Evolutionary conservation across 1,284 basidiomycete species (phyloP), one percentile per base, ranked within the genome.

Genomic region (Phlebopus sp.): DNA sequence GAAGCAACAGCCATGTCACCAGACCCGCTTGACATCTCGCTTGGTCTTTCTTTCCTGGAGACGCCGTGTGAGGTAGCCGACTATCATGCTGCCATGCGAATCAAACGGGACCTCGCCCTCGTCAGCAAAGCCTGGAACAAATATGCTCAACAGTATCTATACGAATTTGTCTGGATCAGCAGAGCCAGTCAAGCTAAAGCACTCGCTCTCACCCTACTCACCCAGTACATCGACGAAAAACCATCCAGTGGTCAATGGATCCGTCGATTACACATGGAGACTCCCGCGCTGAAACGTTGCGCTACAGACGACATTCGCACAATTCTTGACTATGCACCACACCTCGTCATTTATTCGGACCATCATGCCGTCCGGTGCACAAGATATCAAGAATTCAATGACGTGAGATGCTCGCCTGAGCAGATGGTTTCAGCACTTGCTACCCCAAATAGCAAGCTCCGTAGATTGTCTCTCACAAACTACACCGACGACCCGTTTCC

Each of bases 161-260:
- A 76, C 64, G 81, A 86, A 58, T 82, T 78, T 59, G 73, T 87
- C 36, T 85, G 85, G 85, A 79, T 88, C 54, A 70, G 71, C 44
- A 69, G 73, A 34, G 76, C 76, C 4, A 66, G 69, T 31, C 81
- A 86, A 52, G 85, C 82, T 1, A 77, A 77, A 57, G 61, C 70
- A 0, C 67, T 87, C 2, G 82, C 82, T 5, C 71, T 68, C 54
- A 75, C 76, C 17, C 64, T 84, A 7, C 68, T 80, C 14, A 71
- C 74, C 40, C 76, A 78, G 50, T 74, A 70, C 31, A 59, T 73
- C 50, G 59, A 68, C 14, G 60, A 59, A 31, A 65, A 58, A 18
- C 56, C 58, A 2, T 70, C 73, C 1, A 75, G 73, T 37, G 84
- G 84, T 10, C 69, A 68, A 23, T 78, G 74, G 62, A 81, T 88